Percentiles rank a stretch among this genome's conserved stretches.
Evolutionary conservation across 2,329 filamentous ascomycete species (phyloP).

Genomic region (Daldinia eschscholtzii): DNA sequence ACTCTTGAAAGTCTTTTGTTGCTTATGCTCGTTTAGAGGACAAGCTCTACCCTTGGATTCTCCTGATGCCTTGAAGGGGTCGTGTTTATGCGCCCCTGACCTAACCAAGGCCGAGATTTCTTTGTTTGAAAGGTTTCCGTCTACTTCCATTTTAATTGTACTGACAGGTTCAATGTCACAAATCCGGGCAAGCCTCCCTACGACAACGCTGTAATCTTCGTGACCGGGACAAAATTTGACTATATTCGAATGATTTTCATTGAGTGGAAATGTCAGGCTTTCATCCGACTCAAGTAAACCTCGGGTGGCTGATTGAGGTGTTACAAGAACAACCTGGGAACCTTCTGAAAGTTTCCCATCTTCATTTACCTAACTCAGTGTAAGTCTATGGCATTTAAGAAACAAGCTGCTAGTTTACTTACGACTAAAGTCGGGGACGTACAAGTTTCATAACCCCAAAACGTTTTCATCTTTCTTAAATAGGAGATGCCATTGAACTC

Average conservation of each 20-base stretch:
- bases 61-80: not conserved
- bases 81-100: not conserved
- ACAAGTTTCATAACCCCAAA: conserved; percentile 47
- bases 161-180: not conserved
- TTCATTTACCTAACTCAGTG: not conserved
- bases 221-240: conserved; percentile 42
- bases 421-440: conserved; percentile 42
- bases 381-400: not conserved
- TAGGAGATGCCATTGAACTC: conserved; percentile 37
- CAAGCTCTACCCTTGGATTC: not conserved
- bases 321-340: not conserved
- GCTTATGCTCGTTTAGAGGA: not conserved
- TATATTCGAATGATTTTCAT: conserved; percentile 46
- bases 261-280: conserved; percentile 43
- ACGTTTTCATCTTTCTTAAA: conserved; percentile 13
- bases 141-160: not conserved
- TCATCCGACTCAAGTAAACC: conserved; percentile 32
- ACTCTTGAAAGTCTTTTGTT: not conserved
- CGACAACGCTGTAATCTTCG: conserved; percentile 14
- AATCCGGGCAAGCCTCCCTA: not conserved
- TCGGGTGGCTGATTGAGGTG: not conserved
- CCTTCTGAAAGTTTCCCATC: conserved; percentile 24
- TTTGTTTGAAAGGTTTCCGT: not conserved
- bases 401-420: conserved; percentile 1
- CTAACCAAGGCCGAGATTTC: not conserved